These are phyloP conservation scores for Centella asiatica DNA, from an alignment of 129 eudicot species.

Conservation along the genomic window DNA sequence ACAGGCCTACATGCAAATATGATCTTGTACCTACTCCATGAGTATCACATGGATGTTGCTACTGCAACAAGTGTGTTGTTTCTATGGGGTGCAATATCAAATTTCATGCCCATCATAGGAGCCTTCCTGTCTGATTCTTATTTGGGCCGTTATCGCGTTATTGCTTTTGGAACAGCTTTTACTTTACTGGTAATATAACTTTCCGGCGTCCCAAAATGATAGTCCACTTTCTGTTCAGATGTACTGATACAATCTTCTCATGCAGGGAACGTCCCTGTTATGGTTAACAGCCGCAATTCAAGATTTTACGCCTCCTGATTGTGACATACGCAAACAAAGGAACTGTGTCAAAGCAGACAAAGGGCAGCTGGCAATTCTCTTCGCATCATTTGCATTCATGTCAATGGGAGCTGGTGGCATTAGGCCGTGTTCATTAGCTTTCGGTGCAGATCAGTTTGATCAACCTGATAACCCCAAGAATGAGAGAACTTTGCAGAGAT, in stretches of 20 bases:
- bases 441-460: slow-evolving; percentile 73
- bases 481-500: slow-evolving; percentile 37
- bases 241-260: background rate
- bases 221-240: background rate
- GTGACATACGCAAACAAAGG: slow-evolving; percentile 10
- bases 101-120: slow-evolving; percentile 58
- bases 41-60: slow-evolving; percentile 39
- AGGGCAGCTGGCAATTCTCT: slow-evolving; percentile 39
- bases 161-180: slow-evolving; percentile 33
- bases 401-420: slow-evolving; percentile 60
- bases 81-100: slow-evolving; percentile 52
- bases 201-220: background rate
- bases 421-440: slow-evolving; percentile 61
- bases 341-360: slow-evolving; percentile 25
- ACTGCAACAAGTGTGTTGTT: slow-evolving; percentile 40
- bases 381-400: slow-evolving; percentile 46
- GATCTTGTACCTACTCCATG: slow-evolving; percentile 44
- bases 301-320: slow-evolving; percentile 28
- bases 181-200: slow-evolving; percentile 31
- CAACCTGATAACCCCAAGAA: slow-evolving; percentile 49
- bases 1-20: slow-evolving; percentile 51
- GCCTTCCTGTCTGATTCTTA: slow-evolving; percentile 65
- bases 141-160: slow-evolving; percentile 58
- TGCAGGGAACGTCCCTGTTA: slow-evolving; percentile 37
- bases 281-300: slow-evolving; percentile 53